Conservation (phyloP, 1,284 basidiomycete genomes). For the Exsudoporus floridanus region DNA sequence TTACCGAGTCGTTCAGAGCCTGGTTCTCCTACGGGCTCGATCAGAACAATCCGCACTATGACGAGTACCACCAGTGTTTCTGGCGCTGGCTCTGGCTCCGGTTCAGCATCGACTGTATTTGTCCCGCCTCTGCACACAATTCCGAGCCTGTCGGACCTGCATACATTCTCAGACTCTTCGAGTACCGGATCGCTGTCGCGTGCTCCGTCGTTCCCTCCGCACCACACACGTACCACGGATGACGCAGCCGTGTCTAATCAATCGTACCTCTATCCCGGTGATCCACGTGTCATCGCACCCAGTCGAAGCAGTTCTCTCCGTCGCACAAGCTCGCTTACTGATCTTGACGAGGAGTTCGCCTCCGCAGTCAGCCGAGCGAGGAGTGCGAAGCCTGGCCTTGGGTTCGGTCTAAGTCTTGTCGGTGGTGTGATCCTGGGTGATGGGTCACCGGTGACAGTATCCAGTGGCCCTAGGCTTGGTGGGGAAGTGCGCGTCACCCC, state of each 20-base stretch:
- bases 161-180: constrained; percentile 44
- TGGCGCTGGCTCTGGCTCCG: constrained; percentile 41
- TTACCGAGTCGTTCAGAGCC: constrained; percentile 53
- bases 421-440: constrained; percentile 42
- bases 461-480: constrained; percentile 49
- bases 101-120: constrained; percentile 69
- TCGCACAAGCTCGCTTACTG: constrained; percentile 72
- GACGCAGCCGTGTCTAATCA: constrained; percentile 63
- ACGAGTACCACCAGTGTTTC: constrained; percentile 37
- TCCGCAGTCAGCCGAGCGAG: constrained; percentile 47
- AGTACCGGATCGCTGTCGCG: constrained; percentile 40
- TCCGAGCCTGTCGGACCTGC: constrained; percentile 62
- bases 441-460: constrained; percentile 50
- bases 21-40: constrained; percentile 69
- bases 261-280: constrained; percentile 65
- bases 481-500: constrained; percentile 59
- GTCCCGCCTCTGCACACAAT: constrained; percentile 66
- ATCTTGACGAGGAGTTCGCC: constrained; percentile 69
- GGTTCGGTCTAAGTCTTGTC: constrained; percentile 44
- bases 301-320: constrained; percentile 59
- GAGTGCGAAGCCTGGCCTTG: constrained; percentile 45
- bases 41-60: constrained; percentile 65
- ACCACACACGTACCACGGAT: constrained; percentile 63
- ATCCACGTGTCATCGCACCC: constrained; percentile 65
- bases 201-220: constrained; percentile 46